Evolutionary conservation across 75 land plant species (phyloP).

Genomic region (Pseudotsuga menziesii): DNA sequence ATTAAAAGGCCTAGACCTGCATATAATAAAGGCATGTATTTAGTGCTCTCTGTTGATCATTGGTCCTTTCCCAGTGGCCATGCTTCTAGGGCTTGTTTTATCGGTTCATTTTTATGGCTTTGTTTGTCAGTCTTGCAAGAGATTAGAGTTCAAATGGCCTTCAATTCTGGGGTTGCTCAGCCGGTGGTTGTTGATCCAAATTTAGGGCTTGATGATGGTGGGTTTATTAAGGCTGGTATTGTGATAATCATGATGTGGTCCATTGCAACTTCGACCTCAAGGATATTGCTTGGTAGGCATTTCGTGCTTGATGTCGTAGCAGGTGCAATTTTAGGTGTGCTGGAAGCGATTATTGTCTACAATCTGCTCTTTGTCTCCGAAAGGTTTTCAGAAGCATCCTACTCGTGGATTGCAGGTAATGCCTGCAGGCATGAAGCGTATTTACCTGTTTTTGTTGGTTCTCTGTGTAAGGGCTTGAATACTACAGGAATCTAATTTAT

Average conservation of each 20-base stretch:
- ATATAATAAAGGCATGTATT: slow-evolving; percentile 69
- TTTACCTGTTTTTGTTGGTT: too few species aligned
- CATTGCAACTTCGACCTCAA: slow-evolving; percentile 47
- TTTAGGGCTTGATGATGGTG: neutral
- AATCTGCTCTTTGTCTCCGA: slow-evolving; percentile 1
- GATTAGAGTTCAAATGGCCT: neutral
- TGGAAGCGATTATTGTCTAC: slow-evolving; percentile 33
- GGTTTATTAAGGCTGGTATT: slow-evolving; percentile 1
- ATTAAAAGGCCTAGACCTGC: slow-evolving; percentile 78
- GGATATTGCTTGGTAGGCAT: slow-evolving; percentile 84
- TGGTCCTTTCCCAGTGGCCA: slow-evolving; percentile 99
- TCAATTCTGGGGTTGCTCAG: neutral
- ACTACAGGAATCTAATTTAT: too few species aligned
- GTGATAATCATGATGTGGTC: slow-evolving; percentile 42
- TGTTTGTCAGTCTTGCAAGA: slow-evolving; percentile 15
- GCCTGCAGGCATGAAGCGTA: too few species aligned
- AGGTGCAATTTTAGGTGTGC: slow-evolving; percentile 49
- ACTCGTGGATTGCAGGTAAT: too few species aligned
- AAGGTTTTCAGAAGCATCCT: neutral
- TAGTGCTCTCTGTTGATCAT: slow-evolving; percentile 62
- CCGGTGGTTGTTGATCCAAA: too few species aligned
- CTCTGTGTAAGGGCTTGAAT: too few species aligned
- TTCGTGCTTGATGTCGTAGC: slow-evolving; percentile 66
- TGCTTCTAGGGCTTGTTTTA: slow-evolving; percentile 66
- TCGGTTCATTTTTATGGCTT: slow-evolving; percentile 40